Percentiles rank a stretch among this genome's conserved stretches.
phyloP scores from a whole-genome alignment of 805 yeast genomes.

The Saccharomycopsis javanensis region DNA sequence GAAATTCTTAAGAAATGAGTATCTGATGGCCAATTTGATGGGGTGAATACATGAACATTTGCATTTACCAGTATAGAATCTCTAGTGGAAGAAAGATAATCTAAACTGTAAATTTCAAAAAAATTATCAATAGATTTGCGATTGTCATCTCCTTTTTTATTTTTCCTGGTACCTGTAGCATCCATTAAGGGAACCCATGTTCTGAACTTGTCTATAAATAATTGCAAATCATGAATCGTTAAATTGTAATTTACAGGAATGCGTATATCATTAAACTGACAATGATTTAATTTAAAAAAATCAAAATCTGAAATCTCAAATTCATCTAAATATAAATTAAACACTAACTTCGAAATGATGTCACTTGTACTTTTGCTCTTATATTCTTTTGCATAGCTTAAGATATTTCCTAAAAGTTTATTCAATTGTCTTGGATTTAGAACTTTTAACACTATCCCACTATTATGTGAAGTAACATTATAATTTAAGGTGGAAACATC shows the following conservation, averaged over 20 bases:
- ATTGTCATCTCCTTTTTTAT: background rate
- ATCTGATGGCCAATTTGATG: background rate
- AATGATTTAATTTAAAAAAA: background rate
- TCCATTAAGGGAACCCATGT: background rate
- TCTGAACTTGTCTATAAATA: background rate
- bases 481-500: background rate
- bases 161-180: background rate
- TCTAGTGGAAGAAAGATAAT: slow-evolving; percentile 8
- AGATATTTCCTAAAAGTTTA: background rate
- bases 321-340: background rate
- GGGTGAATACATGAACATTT: slow-evolving; percentile 6
- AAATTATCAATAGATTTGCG: background rate
- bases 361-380: background rate
- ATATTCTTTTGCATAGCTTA: background rate
- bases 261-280: slow-evolving; percentile 3
- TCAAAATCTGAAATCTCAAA: background rate
- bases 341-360: background rate
- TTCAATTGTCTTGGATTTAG: background rate
- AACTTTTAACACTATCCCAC: background rate
- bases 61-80: slow-evolving; percentile 7
- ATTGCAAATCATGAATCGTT: background rate
- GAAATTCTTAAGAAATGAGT: background rate
- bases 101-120: slow-evolving; percentile 6
- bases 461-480: background rate
- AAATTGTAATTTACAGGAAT: slow-evolving; percentile 2